Evolutionary conservation across 371 early-diverging fungal genomes (phyloP).

Genomic region (Fennellomyces sp.): DNA sequence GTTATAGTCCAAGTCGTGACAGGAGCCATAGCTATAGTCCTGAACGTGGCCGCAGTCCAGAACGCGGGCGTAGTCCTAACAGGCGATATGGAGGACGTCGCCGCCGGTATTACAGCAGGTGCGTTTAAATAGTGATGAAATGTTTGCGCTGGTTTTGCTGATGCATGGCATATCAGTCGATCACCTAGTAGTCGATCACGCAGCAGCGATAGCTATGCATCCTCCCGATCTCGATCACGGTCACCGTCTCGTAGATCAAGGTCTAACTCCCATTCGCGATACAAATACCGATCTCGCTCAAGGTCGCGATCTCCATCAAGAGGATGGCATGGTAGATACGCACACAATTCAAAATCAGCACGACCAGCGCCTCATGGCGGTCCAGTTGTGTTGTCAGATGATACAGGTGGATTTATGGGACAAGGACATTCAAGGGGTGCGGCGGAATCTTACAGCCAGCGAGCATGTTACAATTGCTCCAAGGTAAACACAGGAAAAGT

Average conservation of each 20-base stretch:
- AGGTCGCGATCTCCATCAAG: slow-evolving; percentile 39
- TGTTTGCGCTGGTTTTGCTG: slow-evolving; percentile 10
- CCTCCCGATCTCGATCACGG: slow-evolving; percentile 29
- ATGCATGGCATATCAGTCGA: slow-evolving; percentile 7
- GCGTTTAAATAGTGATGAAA: background rate
- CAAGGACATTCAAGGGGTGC: background rate
- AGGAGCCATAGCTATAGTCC: background rate
- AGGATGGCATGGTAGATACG: background rate
- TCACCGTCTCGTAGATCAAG: slow-evolving; percentile 11
- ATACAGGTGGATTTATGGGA: background rate
- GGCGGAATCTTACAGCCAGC: too few species aligned
- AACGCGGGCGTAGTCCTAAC: background rate
- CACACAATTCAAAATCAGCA: too few species aligned
- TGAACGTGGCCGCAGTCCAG: slow-evolving; percentile 8
- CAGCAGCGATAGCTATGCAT: slow-evolving; percentile 6
- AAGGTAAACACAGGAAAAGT: slow-evolving; percentile 11
- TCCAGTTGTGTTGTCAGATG: background rate
- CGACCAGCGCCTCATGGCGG: too few species aligned
- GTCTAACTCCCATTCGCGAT: slow-evolving; percentile 20
- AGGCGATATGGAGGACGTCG: background rate
- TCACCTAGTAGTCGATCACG: slow-evolving; percentile 16
- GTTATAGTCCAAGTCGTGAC: slow-evolving; percentile 23
- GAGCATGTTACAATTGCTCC: slow-evolving; percentile 15
- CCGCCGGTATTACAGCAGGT: slow-evolving; percentile 19
- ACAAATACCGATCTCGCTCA: slow-evolving; percentile 25